phyloP scores from a whole-genome alignment of 352 stramenopile genomes.

The Phytophthora cactorum region DNA sequence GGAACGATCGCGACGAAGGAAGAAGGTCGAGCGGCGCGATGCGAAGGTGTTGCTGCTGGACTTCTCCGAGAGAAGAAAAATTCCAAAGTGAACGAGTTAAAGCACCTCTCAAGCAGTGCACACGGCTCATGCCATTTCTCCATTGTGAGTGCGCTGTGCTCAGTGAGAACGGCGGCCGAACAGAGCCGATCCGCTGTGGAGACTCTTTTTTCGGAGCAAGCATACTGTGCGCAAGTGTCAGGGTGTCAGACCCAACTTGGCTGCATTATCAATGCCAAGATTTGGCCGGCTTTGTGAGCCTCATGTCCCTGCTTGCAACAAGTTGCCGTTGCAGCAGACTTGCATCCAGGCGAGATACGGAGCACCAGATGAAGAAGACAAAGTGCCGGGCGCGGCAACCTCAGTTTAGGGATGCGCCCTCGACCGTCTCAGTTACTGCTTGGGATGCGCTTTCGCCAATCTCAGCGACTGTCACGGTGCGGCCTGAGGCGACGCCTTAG shows the following conservation, averaged over 20 bases:
- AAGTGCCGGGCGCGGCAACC: slow-evolving; percentile 3
- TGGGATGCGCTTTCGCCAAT: slow-evolving; percentile 16
- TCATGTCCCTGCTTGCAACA: slow-evolving; percentile 41
- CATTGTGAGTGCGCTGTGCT: slow-evolving; percentile 1
- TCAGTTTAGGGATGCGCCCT: slow-evolving; percentile 31
- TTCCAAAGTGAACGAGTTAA: slow-evolving; percentile 38
- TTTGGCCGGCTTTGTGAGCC: slow-evolving; percentile 15
- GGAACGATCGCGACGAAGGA: slow-evolving; percentile 10
- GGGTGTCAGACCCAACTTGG: slow-evolving; percentile 13
- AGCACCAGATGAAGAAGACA: slow-evolving; percentile 29
- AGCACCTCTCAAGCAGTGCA: slow-evolving; percentile 4
- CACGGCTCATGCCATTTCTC: background rate
- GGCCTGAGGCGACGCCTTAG: too few species aligned
- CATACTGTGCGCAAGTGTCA: slow-evolving; percentile 23
- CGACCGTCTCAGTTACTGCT: slow-evolving; percentile 26
- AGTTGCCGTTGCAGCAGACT: slow-evolving; percentile 31
- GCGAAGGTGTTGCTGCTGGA: slow-evolving; percentile 4
- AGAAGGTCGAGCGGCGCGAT: slow-evolving; percentile 15
- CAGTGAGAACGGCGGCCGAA: slow-evolving; percentile 19
- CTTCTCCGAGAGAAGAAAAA: slow-evolving; percentile 31
- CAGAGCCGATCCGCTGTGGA: slow-evolving; percentile 28
- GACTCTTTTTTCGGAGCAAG: slow-evolving; percentile 17
- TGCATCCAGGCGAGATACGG: slow-evolving; percentile 31
- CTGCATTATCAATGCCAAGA: slow-evolving; percentile 3
- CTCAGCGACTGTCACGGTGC: slow-evolving; percentile 29